Base-by-base conservation (phyloP, 2,329 filamentous ascomycete genomes). In the Beauveria sp. region DNA sequence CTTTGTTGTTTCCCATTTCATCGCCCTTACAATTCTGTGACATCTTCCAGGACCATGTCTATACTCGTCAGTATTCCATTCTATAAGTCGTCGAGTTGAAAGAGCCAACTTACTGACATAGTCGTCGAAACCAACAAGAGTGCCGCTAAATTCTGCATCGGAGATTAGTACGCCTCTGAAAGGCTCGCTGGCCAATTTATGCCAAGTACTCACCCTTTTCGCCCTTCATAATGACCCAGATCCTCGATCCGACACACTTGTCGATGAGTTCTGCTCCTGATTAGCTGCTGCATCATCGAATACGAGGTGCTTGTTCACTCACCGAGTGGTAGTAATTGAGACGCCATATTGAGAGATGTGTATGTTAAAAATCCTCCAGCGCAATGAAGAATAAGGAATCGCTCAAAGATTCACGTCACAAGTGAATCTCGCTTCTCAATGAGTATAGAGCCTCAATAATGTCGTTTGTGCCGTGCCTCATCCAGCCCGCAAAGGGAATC, bases 201-300 rank as follows among this genome's bases (percentile, higher is more conserved):
- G 2, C 8, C 3, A 3, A 40, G 5, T 18, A 18, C 55, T 5
- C 56, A 96, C 95, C 95, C 81, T 97, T 98, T 74, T 98, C 95
- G 67, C 93, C 91, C 79, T 99, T 99, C 95, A 99, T 99, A 70
- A 99, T 87, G 66, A 99, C 93, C 93, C 93, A 97, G 75, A 99
- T 98, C 70, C 89, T 89, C 60, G 93, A 98, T 65, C 95, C 95
- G 67, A 99, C 93, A 74, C 95, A 99, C 78, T 97, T 97, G 81
- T 99, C 95, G 76, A 99, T 98, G 73, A 99, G 86, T 78, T 99
- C 95, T 96, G 71, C 20, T 31, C 50, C 28, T 16, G 60, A 67
- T 73, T 63, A 72, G 68, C 51, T 28, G 38, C 20, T 26, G 38
- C 50, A 38, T 56, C 20, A 28, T 12, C 16, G n/a, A 22, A 55